Evolutionary conservation across 2,329 filamentous ascomycete genomes (phyloP), one percentile per base, ranked within the genome.

Genomic region (Paraconiothyrium sp.): DNA sequence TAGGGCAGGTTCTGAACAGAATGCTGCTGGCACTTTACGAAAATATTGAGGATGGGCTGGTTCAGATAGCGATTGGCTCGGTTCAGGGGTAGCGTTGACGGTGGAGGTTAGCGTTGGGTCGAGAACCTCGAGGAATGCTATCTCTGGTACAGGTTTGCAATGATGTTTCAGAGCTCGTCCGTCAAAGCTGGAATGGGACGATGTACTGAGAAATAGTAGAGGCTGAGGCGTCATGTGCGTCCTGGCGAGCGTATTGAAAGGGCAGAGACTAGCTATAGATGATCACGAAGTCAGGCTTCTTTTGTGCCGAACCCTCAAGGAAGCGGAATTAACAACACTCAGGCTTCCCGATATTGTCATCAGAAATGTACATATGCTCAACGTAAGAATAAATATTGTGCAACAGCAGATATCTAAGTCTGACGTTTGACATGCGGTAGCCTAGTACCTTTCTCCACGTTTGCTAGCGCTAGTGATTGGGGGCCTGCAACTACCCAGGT

Each of bases 391-490:
- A n/a, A 9, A 37, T 10, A 35, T 11, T 11, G 34, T 41, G 37
- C 13, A 5, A 41, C 37, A 41, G 13, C n/a, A 41, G n/a, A 41
- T 16, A 16, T 16, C n/a, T 41, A 13, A 5, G 37, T n/a, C 14
- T 13, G 16, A 30, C 27, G 4, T 30, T 30, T 30, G 27, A 30
- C 27, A 41, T 41, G 49, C 22, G 49, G 49, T 39, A 20, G 49
- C 49, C 49, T 24, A 39, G 49, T 20, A 8, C 34, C 34, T 39
- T 14, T 4, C n/a, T 22, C 24, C 35, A 20, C 8, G 30, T 43
- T n/a, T 10, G 39, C 37, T 16, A 27, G 24, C 51, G 51, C 51
- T 54, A 44, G 51, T 16, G 51, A 43, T 20, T 54, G 37, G 50
- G 4, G 43, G 50, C 50, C 22, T 54, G 37, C 22, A 9, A 22